Evolutionary conservation across 495 filamentous ascomycete species (phyloP), one percentile per base, ranked within the genome.

Genomic region (Aspergillus egyptiacus): DNA sequence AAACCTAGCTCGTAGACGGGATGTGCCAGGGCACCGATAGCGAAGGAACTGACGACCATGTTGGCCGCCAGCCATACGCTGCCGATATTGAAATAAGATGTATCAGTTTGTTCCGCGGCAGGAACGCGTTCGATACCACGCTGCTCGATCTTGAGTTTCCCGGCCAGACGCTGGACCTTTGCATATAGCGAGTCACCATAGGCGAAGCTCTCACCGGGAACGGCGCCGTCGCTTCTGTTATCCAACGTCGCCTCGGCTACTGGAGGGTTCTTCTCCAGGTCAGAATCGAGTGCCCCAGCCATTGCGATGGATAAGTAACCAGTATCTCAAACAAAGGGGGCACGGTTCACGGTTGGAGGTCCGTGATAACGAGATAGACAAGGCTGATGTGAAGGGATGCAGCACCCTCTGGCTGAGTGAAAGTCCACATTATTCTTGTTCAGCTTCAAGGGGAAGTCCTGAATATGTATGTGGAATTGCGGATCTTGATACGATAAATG

Each of bases 41-140:
- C 86, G 57, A 94, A 91, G 11, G 86, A 84, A 30, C 82, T 83
- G 37, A 90, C 82, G 42, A 88, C 84, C 83, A 91, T 85, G 66
- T 91, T 91, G 51, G 85, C 84, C 1, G 86, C 84, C 41, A 89
- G 64, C 87, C 88, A 91, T 82, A 91, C 78, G 36, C 83, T 88
- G 28, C 81, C 83, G 51, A 89, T 75, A 61, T 87, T 84, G 56
- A 74, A 66, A 58, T 84, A 73, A 24, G 74, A 81, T 31, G 71
- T 77, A 64, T 87, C 82, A 14, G 75, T 82, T 55, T 85, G 72
- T 70, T 94, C 86, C 49, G 82, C 72, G 30, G 79, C 78, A 0
- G 86, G 86, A 38, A 91, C 87, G 20, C 87, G 77, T 69, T 91
- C 87, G 42, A 91, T 86, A 39, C 88, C 88, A 58, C 88, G 75